Evolutionary conservation across 192 early-diverging fungal species (phyloP).

Genomic region (Helicostylum pulchrum): DNA sequence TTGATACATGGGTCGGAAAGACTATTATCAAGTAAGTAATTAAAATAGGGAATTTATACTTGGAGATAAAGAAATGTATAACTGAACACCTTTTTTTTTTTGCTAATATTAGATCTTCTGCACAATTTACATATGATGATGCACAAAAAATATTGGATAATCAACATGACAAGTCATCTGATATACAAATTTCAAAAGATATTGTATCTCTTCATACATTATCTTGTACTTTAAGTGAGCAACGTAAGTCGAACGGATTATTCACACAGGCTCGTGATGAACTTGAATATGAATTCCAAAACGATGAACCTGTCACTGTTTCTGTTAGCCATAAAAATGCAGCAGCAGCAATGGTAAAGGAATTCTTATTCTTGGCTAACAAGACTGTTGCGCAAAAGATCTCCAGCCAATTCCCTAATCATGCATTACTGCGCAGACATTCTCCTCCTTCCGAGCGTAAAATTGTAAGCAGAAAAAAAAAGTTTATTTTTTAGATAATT

Average conservation of each 20-base stretch:
- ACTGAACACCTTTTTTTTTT: not conserved
- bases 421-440: conserved; percentile 86
- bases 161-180: not conserved
- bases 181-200: conserved; percentile 3
- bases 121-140: conserved; percentile 77
- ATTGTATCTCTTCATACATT: not conserved
- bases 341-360: conserved; percentile 82
- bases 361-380: conserved; percentile 96
- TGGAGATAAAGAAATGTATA: too few relatives aligned
- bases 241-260: conserved; percentile 2
- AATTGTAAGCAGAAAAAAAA: conserved; percentile 19
- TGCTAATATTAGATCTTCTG: conserved; percentile 53
- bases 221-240: not conserved
- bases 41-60: not conserved
- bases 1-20: conserved; percentile 76
- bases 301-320: conserved; percentile 67
- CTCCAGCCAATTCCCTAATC: conserved; percentile 83
- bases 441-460: conserved; percentile 59
- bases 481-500: not conserved
- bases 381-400: conserved; percentile 93
- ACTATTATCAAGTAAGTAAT: conserved; percentile 23
- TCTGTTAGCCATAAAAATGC: conserved; percentile 85
- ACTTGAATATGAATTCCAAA: conserved; percentile 11
- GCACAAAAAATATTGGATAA: conserved; percentile 25
- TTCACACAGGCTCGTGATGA: conserved; percentile 13